phyloP scores from a whole-genome alignment of 2,329 filamentous ascomycete species.

The Stromatinia cepivora region DNA sequence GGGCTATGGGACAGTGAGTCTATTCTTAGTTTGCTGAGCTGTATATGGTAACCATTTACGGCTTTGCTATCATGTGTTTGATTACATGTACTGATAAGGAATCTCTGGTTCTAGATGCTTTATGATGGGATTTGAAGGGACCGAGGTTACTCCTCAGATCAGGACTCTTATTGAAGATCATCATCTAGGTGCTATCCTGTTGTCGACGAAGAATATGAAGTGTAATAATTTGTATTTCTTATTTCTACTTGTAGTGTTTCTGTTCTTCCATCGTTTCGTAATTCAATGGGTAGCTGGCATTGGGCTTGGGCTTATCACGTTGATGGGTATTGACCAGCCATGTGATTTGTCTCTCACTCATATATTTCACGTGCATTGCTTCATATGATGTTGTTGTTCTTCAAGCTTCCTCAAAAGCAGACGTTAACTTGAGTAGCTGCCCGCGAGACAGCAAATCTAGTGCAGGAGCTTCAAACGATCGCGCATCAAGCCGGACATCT shows the following conservation, averaged over 20 bases:
- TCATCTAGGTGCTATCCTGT: constrained; percentile 82
- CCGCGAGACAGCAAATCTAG: constrained; percentile 81
- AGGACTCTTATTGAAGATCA: constrained; percentile 77
- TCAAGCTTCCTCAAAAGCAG: constrained; percentile 15
- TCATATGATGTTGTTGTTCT: constrained; percentile 5
- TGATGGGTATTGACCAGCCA: not conserved
- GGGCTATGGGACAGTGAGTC: constrained; percentile 66
- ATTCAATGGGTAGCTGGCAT: not conserved
- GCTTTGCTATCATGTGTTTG: constrained; percentile 7
- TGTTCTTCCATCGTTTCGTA: constrained; percentile 19
- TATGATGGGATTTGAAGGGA: constrained; percentile 71
- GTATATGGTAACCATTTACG: not conserved
- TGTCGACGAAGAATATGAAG: constrained; percentile 84
- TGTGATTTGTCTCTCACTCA: constrained; percentile 9
- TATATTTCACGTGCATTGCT: constrained; percentile 1
- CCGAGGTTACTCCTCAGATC: constrained; percentile 79
- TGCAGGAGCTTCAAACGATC: constrained; percentile 89
- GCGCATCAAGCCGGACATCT: constrained; percentile 88
- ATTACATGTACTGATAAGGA: not conserved
- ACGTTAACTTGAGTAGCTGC: constrained; percentile 61
- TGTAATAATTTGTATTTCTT: constrained; percentile 50
- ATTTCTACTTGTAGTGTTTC: constrained; percentile 2
- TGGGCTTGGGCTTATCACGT: not conserved
- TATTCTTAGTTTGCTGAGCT: constrained; percentile 63
- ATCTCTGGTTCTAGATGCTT: constrained; percentile 9